phyloP scores from a whole-genome alignment of 139 green algal species.

The Volvox africanus region DNA sequence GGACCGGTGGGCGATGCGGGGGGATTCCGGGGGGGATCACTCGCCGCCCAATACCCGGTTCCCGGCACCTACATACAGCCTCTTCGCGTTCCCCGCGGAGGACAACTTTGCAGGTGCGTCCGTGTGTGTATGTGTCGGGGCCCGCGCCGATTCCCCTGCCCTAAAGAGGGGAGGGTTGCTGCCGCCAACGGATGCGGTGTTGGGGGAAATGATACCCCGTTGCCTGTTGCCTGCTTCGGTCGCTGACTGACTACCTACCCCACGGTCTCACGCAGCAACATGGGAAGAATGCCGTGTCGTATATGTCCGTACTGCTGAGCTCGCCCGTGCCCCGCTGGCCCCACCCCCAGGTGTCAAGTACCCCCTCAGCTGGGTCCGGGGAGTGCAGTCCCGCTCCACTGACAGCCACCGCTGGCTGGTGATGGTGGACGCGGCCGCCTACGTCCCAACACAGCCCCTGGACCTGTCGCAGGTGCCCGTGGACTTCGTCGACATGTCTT shows the following conservation, averaged over 20 bases:
- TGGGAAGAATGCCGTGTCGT: too few relatives aligned
- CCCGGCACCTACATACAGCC: slow-evolving; percentile 55
- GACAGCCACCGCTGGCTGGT: slow-evolving; percentile 56
- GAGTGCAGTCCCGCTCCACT: slow-evolving; percentile 66
- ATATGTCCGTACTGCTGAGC: too few relatives aligned
- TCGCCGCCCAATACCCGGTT: slow-evolving; percentile 23
- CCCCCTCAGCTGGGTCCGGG: slow-evolving; percentile 72
- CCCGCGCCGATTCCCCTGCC: too few relatives aligned
- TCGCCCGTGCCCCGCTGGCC: too few relatives aligned
- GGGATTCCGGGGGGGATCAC: slow-evolving; percentile 36
- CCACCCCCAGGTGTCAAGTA: slow-evolving; percentile 74
- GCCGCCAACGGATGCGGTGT: too few relatives aligned
- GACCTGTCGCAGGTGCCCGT: slow-evolving; percentile 69
- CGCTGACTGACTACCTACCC: too few relatives aligned
- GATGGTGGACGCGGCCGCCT: slow-evolving; percentile 82
- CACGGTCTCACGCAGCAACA: too few relatives aligned
- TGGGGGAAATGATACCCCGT: too few relatives aligned
- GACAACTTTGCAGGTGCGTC: slow-evolving; percentile 78
- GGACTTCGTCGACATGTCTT: slow-evolving; percentile 82
- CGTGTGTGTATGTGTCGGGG: too few relatives aligned
- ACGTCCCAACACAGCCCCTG: slow-evolving; percentile 76
- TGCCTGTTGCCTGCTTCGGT: too few relatives aligned
- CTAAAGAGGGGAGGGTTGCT: too few relatives aligned
- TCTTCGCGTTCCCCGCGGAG: slow-evolving; percentile 83
- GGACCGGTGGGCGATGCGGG: slow-evolving; percentile 15